Evolutionary conservation across 2,329 filamentous ascomycete species (phyloP), one percentile per base, ranked within the genome.

Genomic region (Diaporthe aspalathi): DNA sequence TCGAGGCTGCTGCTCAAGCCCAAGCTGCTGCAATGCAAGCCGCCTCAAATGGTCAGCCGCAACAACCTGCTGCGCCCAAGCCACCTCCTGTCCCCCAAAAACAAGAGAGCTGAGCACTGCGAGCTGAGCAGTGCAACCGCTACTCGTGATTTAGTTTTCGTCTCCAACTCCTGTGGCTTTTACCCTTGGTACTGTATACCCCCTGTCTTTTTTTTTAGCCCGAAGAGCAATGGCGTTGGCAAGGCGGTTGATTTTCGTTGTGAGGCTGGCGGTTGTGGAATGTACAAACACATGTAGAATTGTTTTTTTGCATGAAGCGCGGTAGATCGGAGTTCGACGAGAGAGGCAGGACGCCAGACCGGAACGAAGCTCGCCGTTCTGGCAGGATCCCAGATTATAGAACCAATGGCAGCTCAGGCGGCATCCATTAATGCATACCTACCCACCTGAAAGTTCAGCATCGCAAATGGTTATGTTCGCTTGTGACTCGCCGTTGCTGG

Each of bases 1-100:
- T 79, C 8, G 60, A 65, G n/a, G 47, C 77, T 78, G 24, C 76
- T 79, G 63, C 79, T 74, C 43, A 76, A 69, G 65, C 77, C 57
- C 35, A 70, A 69, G 56, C 69, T 66, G 67, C 67, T 52, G 53
- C 67, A 22, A 43, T 68, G 22, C 72, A 76, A 63, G 74, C 73
- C 9, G 40, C 72, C 54, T 73, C 60, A 32, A 76, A 75, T 54
- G 75, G 73, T 24, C 72, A 74, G 16, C 54, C 63, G 50, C 72
- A 22, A 50, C 68, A 53, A 68, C 70, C 53, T 65, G 60, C 38
- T 72, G 68, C 35, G 67, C 50, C 74, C 68, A 76, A 68, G 57
- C 72, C 54, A 60, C 69, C 49, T 35, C 50, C 57, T 24, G 24
- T 53, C 54, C 74, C 76, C 32, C 73, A 75, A 29, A 69, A 63